Base-by-base conservation (phyloP, 106 monocot species). In the Vanilla planifolia region DNA sequence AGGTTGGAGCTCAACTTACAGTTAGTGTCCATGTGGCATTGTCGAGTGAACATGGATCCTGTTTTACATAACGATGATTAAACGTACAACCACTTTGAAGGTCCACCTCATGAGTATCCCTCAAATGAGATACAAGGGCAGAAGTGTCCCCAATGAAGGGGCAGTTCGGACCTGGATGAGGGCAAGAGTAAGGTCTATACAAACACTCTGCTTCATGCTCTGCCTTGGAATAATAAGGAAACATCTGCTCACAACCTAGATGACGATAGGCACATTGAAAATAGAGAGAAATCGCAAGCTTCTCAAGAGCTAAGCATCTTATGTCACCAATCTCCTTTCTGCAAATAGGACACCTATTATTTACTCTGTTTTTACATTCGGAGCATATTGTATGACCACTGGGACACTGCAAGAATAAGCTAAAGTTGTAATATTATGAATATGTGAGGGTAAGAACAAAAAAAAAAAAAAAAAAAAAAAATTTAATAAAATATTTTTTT, bases 391-490 rank as follows among this genome's bases (percentile, higher is more conserved):
- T 71, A 33, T 77, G 77, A 29, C 77, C 77, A 67, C 66, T 77
- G 16, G 77, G 77, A 77, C 77, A 77, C 77, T 77, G 77, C 46
- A 75, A n/a, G n/a, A n/a, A n/a, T n/a, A n/a, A n/a, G n/a, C n/a
- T n/a, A n/a, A n/a, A n/a, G n/a, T n/a, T n/a, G n/a, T n/a, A n/a
- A n/a, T n/a, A n/a, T n/a, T n/a, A n/a, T n/a, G n/a, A n/a, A n/a
- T n/a, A n/a, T n/a, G n/a, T n/a, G n/a, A n/a, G n/a, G n/a, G n/a
- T n/a, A n/a, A n/a, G n/a, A n/a, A n/a, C n/a, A n/a, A n/a, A n/a
- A n/a, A n/a, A n/a, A n/a, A n/a, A n/a, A n/a, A n/a, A n/a, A n/a
- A n/a, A n/a, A n/a, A n/a, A n/a, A n/a, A n/a, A n/a, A n/a, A n/a
- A n/a, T n/a, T n/a, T n/a, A n/a, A n/a, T n/a, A n/a, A n/a, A n/a